Evolutionary conservation across 352 stramenopile species (phyloP), one percentile per base, ranked within the genome.

Genomic region (Pythium rishiriense): DNA sequence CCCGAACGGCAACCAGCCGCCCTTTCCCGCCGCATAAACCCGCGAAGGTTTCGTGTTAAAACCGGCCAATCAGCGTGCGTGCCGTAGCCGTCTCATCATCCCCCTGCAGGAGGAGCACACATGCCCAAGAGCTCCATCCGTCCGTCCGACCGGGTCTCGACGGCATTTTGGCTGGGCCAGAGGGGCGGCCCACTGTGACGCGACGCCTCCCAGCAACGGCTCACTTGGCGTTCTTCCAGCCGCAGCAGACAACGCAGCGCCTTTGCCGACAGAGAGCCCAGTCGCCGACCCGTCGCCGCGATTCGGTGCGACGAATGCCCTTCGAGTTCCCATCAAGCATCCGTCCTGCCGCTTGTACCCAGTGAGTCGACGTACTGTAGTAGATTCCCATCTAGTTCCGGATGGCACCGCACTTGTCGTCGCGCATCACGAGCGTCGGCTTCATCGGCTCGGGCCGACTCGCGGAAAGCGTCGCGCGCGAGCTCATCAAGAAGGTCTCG

Each of bases 401-500:
- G 45, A 64, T 62, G 61, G 35, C 52, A n/a, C 46, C 53, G 62
- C 55, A 57, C 31, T 14, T 53, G 25, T 58, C 63, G 29, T 60
- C 65, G 25, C 60, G 76, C 6, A 75, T 87, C 59, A 83, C 77
- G 19, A 88, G 82, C 51, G 76, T 91, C 37, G 82, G 82, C 25
- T 89, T 91, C 72, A 85, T 91, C 61, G 82, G 82, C 64, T 88
- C 82, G 6, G 82, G 82, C 11, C 82, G 73, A 5, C 60, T 91
- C 41, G 82, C 82, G 24, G 82, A 91, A 67, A 68, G 73, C 41
- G 66, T 91, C 21, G 82, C 82, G n/a, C 79, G 79, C 48, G 69
- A 81, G 24, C 66, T 91, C 47, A 47, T 91, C 43, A 83, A 83
- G 67, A 81, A 85, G 58, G 79, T 91, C 33, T 10, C 74, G 49